Evolutionary conservation across 345 rosid genomes (phyloP), one percentile per base, ranked within the genome.

Genomic region (Trapa incisa): DNA sequence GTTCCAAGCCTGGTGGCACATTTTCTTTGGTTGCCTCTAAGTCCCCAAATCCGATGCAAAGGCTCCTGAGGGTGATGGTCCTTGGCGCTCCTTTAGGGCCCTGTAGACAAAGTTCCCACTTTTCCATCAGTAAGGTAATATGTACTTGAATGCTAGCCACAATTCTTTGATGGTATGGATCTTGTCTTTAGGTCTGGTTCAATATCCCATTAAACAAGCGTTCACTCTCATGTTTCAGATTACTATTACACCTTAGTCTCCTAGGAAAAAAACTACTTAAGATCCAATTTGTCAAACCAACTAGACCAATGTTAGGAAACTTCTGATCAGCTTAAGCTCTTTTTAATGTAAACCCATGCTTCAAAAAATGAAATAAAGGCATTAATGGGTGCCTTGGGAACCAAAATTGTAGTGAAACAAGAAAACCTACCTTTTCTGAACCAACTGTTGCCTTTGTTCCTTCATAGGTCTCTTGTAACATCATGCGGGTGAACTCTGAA

Each of bases 401-500:
- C 1, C 7, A 45, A 6, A 22, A 11, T 45, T 45, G 6, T 48
- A 47, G 61, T 13, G 56, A 72, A 37, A 33, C 48, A 33, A 4
- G 17, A 61, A 67, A 42, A 6, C 43, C 6, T 78, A 89, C 91
- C 89, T 77, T 82, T 33, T 74, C 72, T 2, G 33, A 64, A 64
- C 70, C 61, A 22, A 22, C 85, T 22, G 56, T 64, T 66, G 77
- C 75, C 65, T 81, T 74, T 61, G 38, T 72, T 73, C 22, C 78
- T 75, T 77, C 80, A 36, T 77, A 74, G 22, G 75, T 72, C 79
- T 88, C 94, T 9, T 80, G 66, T 32, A 88, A 65, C 69, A 79
- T 66, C 94, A 93, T 80, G 43, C 77, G 81, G 47, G 92, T 90
- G 64, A 88, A 90, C 74, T 93, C 97, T 1, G 94, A 90, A 36